These are phyloP conservation scores for Apiospora hydei DNA, from an alignment of 2,329 filamentous ascomycete genomes.

Conservation along the genomic window DNA sequence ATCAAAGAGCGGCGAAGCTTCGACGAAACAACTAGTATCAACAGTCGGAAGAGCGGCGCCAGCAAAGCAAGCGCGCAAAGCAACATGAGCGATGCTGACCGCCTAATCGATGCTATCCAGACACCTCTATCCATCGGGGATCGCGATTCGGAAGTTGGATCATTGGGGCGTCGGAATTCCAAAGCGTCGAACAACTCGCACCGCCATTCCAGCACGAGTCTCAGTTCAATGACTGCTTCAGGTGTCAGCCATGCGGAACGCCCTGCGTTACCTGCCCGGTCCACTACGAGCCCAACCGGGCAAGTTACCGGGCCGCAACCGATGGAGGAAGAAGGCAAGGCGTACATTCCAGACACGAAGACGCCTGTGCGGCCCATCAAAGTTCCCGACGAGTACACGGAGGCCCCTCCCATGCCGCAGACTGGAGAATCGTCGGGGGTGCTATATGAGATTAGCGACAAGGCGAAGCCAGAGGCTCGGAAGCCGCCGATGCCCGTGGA, in stretches of 20 bases:
- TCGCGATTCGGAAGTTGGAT: conserved; percentile 35
- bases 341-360: conserved; percentile 52
- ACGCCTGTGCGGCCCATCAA: conserved; percentile 56
- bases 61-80: conserved; percentile 62
- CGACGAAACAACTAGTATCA: conserved; percentile 48
- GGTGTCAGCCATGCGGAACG: not conserved
- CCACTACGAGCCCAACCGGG: conserved; percentile 18
- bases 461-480: not conserved
- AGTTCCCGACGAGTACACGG: conserved; percentile 54
- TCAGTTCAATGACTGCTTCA: conserved; percentile 28
- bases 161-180: conserved; percentile 33
- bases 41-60: conserved; percentile 48
- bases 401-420: conserved; percentile 43
- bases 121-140: conserved; percentile 59
- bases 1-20: conserved; percentile 42
- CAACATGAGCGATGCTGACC: conserved; percentile 68
- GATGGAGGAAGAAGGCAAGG: conserved; percentile 43
- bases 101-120: conserved; percentile 75
- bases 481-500: not conserved
- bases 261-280: conserved; percentile 15
- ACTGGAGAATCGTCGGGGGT: conserved; percentile 44
- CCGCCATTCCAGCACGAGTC: conserved; percentile 26
- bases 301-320: conserved; percentile 30
- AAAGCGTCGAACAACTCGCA: conserved; percentile 27
- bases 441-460: conserved; percentile 45